Evolutionary conservation across 2,329 filamentous ascomycete genomes (phyloP).

Genomic region (Aspergillus alliaceus): DNA sequence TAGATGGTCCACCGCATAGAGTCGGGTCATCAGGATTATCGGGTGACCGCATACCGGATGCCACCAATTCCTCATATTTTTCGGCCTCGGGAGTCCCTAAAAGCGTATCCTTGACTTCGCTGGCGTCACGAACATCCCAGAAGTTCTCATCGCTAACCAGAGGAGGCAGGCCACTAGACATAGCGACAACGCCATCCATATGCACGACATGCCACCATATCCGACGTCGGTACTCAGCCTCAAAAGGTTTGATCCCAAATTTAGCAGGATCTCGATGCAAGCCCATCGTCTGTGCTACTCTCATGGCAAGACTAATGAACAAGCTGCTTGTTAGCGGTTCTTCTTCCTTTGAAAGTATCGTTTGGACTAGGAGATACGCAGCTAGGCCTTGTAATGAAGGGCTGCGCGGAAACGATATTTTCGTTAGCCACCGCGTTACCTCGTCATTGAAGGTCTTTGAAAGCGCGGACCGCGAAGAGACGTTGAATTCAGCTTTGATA

Average conservation of each 20-base stretch:
- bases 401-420: slow-evolving; percentile 46
- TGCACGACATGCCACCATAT: slow-evolving; percentile 53
- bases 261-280: slow-evolving; percentile 50
- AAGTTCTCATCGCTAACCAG: slow-evolving; percentile 49
- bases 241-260: slow-evolving; percentile 45
- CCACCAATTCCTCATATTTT: slow-evolving; percentile 37
- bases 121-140: slow-evolving; percentile 49
- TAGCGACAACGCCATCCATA: slow-evolving; percentile 50
- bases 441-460: slow-evolving; percentile 44
- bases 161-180: slow-evolving; percentile 50
- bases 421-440: slow-evolving; percentile 43
- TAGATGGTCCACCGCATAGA: slow-evolving; percentile 41
- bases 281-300: slow-evolving; percentile 51
- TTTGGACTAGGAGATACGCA: slow-evolving; percentile 50
- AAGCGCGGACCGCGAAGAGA: slow-evolving; percentile 35
- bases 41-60: slow-evolving; percentile 30
- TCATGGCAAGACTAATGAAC: slow-evolving; percentile 48
- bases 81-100: slow-evolving; percentile 40
- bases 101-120: slow-evolving; percentile 48
- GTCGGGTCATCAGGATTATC: slow-evolving; percentile 45
- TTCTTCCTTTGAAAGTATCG: slow-evolving; percentile 49
- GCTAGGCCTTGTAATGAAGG: slow-evolving; percentile 47
- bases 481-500: slow-evolving; percentile 42
- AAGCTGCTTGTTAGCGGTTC: slow-evolving; percentile 50
- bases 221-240: slow-evolving; percentile 47